Base-by-base conservation (phyloP, 2,329 filamentous ascomycete species). In the Dactylellina sp. region DNA sequence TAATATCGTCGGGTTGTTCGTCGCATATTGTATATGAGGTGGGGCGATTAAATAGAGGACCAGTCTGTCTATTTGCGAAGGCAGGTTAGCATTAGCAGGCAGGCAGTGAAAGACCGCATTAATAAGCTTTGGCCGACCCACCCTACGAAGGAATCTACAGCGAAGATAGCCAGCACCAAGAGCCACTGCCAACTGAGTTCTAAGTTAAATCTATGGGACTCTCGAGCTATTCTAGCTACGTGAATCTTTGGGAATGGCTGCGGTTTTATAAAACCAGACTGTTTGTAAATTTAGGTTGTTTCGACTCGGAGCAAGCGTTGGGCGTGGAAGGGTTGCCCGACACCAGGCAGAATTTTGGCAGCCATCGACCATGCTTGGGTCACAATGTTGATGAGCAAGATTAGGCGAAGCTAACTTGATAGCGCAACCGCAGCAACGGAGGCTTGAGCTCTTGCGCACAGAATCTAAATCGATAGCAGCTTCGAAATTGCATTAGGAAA, bases 11-110 rank as follows among this genome's bases (percentile, higher is more conserved):
- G 25, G 46, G 16, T 46, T n/a, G 53, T 66, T 74, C 55, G 70
- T 74, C 61, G 70, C 70, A 74, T 66, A 66, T 74, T 55, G 61
- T 61, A 74, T 74, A 55, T 56, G 44, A 64, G 35, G 70, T 74
- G 70, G 70, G 70, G 70, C 70, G 42, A 47, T 55, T 32, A 32
- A 32, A 9, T 37, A 44, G 9, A 37, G 40, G 28, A 56, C 37
- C 50, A 63, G 50, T 71, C 24, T n/a, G 44, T 50, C 9, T 42
- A 32, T 28, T 50, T 35, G 42, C 37, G 40, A 12, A 44, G 16
- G 25, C 52, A 32, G 37, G 32, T 37, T 56, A 53, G 28, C 35
- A 60, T 65, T 12, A 25, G 53, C 46, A 52, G 68, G 49, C 57
- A 50, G 49, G 24, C n/a, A n/a, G n/a, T n/a, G n/a, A 18, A 46